Percentiles rank a stretch among this genome's conserved stretches.
phyloP scores from a whole-genome alignment of 148 eudicot species.

The Spergularia marina region DNA sequence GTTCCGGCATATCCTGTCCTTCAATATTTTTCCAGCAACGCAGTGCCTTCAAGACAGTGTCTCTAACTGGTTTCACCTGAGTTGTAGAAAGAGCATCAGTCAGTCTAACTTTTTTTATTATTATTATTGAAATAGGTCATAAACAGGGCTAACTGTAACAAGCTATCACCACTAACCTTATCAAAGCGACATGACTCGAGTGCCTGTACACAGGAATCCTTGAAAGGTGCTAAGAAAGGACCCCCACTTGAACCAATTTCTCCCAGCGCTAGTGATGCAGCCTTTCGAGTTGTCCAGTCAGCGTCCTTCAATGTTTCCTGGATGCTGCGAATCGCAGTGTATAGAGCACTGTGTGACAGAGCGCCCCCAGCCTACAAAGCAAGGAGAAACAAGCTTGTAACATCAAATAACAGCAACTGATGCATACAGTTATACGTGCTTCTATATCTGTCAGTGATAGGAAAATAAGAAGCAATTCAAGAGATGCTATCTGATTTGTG shows the following conservation, averaged over 20 bases:
- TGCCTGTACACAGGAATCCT: conserved; percentile 58
- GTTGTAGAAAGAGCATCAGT: conserved; percentile 15
- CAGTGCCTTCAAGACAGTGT: conserved; percentile 63
- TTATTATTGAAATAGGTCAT: background rate
- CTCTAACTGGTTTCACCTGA: conserved; percentile 92
- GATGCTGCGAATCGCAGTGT: conserved; percentile 65
- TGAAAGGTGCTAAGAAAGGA: conserved; percentile 49
- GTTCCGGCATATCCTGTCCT: conserved; percentile 50
- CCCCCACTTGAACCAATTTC: conserved; percentile 73
- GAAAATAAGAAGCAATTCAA: conserved; percentile 2
- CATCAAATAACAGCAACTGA: background rate
- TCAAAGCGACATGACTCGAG: conserved; percentile 91
- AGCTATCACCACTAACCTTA: conserved; percentile 47
- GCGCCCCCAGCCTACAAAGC: conserved; percentile 78
- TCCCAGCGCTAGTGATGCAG: conserved; percentile 64
- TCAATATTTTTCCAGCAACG: conserved; percentile 67
- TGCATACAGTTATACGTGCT: background rate
- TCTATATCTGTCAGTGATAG: background rate
- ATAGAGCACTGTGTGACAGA: conserved; percentile 52
- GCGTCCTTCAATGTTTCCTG: conserved; percentile 70
- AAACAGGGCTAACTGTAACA: background rate
- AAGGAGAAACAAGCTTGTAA: conserved; percentile 16
- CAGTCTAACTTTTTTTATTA: background rate
- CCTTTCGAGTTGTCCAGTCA: conserved; percentile 91
- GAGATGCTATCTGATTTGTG: background rate